Evolutionary conservation across 129 eudicot genomes (phyloP), one percentile per base, ranked within the genome.

Genomic region (Glebionis coronaria): DNA sequence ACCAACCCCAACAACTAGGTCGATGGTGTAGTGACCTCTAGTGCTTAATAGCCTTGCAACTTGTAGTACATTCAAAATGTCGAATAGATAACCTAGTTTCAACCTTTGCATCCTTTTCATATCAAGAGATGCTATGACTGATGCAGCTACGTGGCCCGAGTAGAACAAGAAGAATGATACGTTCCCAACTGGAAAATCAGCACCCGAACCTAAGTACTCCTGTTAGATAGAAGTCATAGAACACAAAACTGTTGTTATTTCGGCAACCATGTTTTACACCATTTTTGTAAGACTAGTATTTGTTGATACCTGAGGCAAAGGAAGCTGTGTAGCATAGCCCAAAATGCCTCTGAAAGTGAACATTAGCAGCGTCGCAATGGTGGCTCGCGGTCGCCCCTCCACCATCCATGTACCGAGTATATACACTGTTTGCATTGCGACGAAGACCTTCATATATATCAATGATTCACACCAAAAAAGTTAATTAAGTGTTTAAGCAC

Each of bases 1-100:
- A 44, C 97, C 97, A 16, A 90, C 72, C 0, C 97, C 97, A 11
- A 90, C 97, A 1, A 79, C 90, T 81, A 90, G 74, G 72, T 90
- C 97, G 15, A 90, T 90, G 3, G 97, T 90, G 69, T 90, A 90
- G 74, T 90, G 97, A 16, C 97, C 97, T 23, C 97, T 75, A 1
- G 88, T 90, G 63, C 82, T 81, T 16, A 90, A 76, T 70, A 86
- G 42, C 69, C 97, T 75, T 50, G 86, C 69, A 8, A 69, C 63
- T 59, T 86, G 95, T 72, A 90, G 64, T 7, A 79, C 27, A 58
- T 90, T 90, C 9, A 90, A 73, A 6, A 51, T 9, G 68, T 86
- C 97, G 67, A 86, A 83, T 19, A 73, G 16, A 61, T 70, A 75
- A 0, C 90, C 88, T 72, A 82, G 55, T 69, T 83, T 72, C 82